Base-by-base conservation (phyloP, 495 filamentous ascomycete species). In the Clohesyomyces aquaticus region DNA sequence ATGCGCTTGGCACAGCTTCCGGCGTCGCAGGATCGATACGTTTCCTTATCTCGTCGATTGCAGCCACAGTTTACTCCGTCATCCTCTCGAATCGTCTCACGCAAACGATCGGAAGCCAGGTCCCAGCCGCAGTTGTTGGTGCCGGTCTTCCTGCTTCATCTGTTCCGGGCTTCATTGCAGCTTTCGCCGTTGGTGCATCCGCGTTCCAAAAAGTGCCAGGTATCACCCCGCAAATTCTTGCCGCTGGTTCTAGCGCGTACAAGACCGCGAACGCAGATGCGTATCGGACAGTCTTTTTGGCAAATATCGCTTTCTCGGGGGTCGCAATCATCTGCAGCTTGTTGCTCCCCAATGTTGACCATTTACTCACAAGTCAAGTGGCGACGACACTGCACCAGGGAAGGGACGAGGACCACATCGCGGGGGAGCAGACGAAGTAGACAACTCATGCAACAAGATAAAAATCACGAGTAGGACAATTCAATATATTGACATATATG, bases 241-340 rank as follows among this genome's bases (percentile, higher is more conserved):
- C 59, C 10, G 43, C 50, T 12, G 68, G 68, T 3, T 14, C 47
- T 21, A 6, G 45, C 2, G 65, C 68, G 3, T 71, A 71, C 52
- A 43, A 54, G 28, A 56, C 23, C 10, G 68, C 68, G 16, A 69
- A 58, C 29, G 45, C 61, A 11, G 60, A 71, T 18, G 68, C 68
- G 23, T 71, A 69, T 47, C 4, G 52, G 4, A 68, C 60, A 25
- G 68, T 71, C 25, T 68, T 32, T 49, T 41, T 68, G 16, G 46
- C 52, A 1, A 67, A 54, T 18, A 71, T 68, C 53, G 66, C 55
- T 16, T 69, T 68, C 45, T 54, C 61, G 18, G 68, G 60, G 16
- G 4, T 69, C 12, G 65, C 67, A 1, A 10, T 71, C 4, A 55
- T 71, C 19, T 47, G 65, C 28, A 65, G 27, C 3, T 68, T 35